phyloP scores from a whole-genome alignment of 176 grass and related monocot genomes.

The Paspalum vaginatum region DNA sequence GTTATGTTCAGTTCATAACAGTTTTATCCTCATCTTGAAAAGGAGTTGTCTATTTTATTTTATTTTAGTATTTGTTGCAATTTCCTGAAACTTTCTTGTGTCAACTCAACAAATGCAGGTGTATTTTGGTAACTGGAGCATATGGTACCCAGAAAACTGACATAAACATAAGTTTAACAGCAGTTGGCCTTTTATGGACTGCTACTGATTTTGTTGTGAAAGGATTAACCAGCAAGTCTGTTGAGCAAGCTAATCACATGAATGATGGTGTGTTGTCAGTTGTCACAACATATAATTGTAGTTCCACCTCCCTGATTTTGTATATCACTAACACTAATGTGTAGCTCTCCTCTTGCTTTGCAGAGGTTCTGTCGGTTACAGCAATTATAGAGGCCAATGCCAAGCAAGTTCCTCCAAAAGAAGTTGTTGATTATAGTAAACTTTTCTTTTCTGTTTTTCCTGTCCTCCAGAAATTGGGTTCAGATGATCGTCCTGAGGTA shows the following conservation, averaged over 20 bases:
- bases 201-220: slow-evolving; percentile 95
- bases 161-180: slow-evolving; percentile 98
- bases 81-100: slow-evolving; percentile 47
- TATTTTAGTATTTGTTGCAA: slow-evolving; percentile 18
- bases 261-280: slow-evolving; percentile 45
- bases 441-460: slow-evolving; percentile 94
- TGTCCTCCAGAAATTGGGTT: slow-evolving; percentile 78
- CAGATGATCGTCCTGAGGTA: slow-evolving; percentile 98
- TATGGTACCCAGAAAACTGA: slow-evolving; percentile 94
- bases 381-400: slow-evolving; percentile 14
- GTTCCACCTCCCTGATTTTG: slow-evolving; percentile 33
- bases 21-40: neutral
- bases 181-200: slow-evolving; percentile 96
- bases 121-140: slow-evolving; percentile 90
- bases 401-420: slow-evolving; percentile 41
- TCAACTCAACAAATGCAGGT: slow-evolving; percentile 67
- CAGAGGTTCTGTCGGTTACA: slow-evolving; percentile 41
- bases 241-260: slow-evolving; percentile 50
- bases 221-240: slow-evolving; percentile 69
- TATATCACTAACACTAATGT: slow-evolving; percentile 25
- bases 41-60: slow-evolving; percentile 17
- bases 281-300: slow-evolving; percentile 19
- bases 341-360: slow-evolving; percentile 35
- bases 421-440: slow-evolving; percentile 78
- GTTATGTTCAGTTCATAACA: slow-evolving; percentile 2